Base-by-base conservation (phyloP, 2,329 filamentous ascomycete genomes). In the Ceratocystis lukuohia region DNA sequence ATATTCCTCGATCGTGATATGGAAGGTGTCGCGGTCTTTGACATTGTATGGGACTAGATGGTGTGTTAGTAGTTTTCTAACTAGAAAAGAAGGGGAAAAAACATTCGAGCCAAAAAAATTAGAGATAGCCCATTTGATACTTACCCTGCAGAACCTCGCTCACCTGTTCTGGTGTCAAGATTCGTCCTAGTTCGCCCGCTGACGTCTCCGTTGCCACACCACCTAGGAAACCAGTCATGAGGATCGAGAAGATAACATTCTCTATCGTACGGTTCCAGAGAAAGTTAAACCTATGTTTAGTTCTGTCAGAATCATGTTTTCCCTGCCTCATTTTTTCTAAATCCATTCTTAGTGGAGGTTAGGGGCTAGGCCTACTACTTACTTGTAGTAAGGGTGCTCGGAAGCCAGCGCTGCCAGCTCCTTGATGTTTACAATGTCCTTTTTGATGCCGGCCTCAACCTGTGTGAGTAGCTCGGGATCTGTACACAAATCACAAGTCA, bases 1-100 rank as follows among this genome's bases (percentile, higher is more conserved):
- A 76, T 99, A 99, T 77, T 99, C 94, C 77, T 99, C 94, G 72
- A 97, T 93, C 56, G 91, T 95, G 72, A 99, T 81, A 75, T 99
- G 94, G 81, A 99, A 99, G 63, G 86, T 84, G 74, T 97, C 93
- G 69, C 83, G 80, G 72, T 93, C 88, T 76, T 96, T 96, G 72
- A 96, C 82, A 74, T 96, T 96, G 69, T 94, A 88, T 12, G 91
- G 92, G 10, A 96, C 92, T 92, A 70, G 20, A 20, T 8, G 8
- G 1, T 5, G n/a, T 65, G 37, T 12, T 25, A 50, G 30, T 33
- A 28, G 37, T 10, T 25, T 44, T n/a, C 44, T 3, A 5, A 62
- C 15, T 30, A 62, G 33, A 61, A 17, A 50, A 61, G 65, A 65
- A 61, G 50, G 63, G 5, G 20, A 12, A 2, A 44, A 53, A 33